A percentile compares a stretch with the other conserved stretches of the same genome.
Evolutionary conservation across 2,329 filamentous ascomycete species (phyloP).

Genomic region (Neopestalotiopsis sp.): DNA sequence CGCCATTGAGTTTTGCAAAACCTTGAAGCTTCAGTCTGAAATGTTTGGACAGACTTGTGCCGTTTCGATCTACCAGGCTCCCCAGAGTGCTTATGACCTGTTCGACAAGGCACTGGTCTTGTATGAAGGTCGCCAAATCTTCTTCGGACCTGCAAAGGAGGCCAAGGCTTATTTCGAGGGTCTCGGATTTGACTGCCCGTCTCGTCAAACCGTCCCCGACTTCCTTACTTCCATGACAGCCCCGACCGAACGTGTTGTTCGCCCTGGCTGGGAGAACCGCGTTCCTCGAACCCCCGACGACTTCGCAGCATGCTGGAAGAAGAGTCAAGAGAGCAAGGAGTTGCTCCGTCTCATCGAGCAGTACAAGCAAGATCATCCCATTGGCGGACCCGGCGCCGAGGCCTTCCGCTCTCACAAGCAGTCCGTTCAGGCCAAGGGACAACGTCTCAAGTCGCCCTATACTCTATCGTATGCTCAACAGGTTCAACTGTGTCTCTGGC

Average conservation of each 20-base stretch:
- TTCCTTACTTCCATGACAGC: constrained; percentile 70
- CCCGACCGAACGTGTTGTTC: constrained; percentile 61
- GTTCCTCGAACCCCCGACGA: constrained; percentile 66
- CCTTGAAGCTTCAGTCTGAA: constrained; percentile 63
- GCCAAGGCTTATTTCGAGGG: constrained; percentile 67
- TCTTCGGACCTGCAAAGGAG: constrained; percentile 60
- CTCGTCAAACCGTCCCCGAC: constrained; percentile 68
- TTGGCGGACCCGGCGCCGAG: constrained; percentile 56
- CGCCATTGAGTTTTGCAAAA: constrained; percentile 77
- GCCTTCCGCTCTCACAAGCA: constrained; percentile 61
- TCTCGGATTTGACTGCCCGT: constrained; percentile 64
- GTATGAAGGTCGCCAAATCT: constrained; percentile 67
- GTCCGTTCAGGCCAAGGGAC: constrained; percentile 41
- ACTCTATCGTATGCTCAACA: constrained; percentile 24
- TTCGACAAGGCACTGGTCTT: constrained; percentile 65
- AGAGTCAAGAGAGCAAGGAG: constrained; percentile 54
- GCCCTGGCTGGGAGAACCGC: constrained; percentile 58
- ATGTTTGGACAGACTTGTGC: constrained; percentile 68
- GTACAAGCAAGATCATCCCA: constrained; percentile 37
- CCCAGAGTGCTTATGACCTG: constrained; percentile 66
- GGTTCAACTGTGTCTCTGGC: constrained; percentile 23
- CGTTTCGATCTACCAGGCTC: constrained; percentile 53
- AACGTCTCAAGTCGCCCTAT: constrained; percentile 24
- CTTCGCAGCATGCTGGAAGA: constrained; percentile 41
- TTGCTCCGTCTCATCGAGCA: constrained; percentile 60